Base-by-base conservation (phyloP, 306 rosid species). In the Prinsepia uniflora region DNA sequence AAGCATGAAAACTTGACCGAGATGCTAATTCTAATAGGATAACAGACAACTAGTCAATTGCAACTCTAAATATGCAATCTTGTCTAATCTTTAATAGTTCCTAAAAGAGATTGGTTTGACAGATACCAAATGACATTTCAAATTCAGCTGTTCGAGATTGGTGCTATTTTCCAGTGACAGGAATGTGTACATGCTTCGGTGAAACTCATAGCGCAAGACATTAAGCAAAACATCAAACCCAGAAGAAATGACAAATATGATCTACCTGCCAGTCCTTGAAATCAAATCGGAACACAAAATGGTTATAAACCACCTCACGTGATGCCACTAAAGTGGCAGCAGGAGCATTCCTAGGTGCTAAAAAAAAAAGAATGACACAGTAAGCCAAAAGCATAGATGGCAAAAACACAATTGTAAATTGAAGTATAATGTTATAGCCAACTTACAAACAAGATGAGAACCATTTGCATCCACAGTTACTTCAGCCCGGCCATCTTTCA, bases 251-350 rank as follows among this genome's bases (percentile, higher is more conserved):
- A 58, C 47, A 24, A 41, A 24, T n/a, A 2, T 65, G 46, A 62
- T 41, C 46, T 86, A 92, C 98, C 98, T 83, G 86, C 98, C 98
- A 90, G 78, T 93, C 96, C 56, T 84, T 70, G 75, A 76, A 90
- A 80, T 93, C 96, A 66, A 67, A 79, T 85, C 96, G 83, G 88
- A 93, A 88, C 59, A 93, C 83, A 77, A 93, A 93, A 77, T 88
- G 96, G 59, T 76, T 72, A 74, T 82, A 86, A 67, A 79, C 67
- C 61, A 85, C 91, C 64, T 84, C 81, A 65, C 81, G 80, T 8
- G 90, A 83, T 72, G 76, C 72, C 17, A 84, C 67, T 4, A 80
- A 71, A 44, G 76, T 74, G 14, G 87, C 83, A 15, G 82, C 81
- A 0, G 98, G 91, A 53, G 96, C 96, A 78, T 92, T 92, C 75